Evolutionary conservation across 2,329 filamentous ascomycete species (phyloP), one percentile per base, ranked within the genome.

Genomic region (Talaromyces amestolkiae): DNA sequence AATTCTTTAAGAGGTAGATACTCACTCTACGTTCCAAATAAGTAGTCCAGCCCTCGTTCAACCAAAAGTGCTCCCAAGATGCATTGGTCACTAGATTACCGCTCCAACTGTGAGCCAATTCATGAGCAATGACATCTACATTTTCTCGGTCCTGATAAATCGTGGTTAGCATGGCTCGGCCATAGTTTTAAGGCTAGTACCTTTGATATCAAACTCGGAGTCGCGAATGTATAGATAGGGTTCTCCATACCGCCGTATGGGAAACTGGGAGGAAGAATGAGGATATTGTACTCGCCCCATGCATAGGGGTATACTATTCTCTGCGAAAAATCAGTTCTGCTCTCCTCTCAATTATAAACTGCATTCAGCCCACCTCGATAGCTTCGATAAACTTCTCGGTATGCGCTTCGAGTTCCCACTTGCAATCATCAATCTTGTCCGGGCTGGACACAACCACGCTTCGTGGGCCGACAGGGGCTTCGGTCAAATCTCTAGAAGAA

Each of bases 241-340:
- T 97, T 97, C 77, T 96, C 93, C 85, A 80, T 80, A 78, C 90
- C 91, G 72, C 92, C 92, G 72, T 95, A 96, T 0, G 92, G 92
- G 76, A 96, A 98, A 70, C 91, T 94, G 0, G 92, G 91, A 3
- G 94, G 94, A 37, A 98, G 82, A 3, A 97, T 90, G 24, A 98
- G 82, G 10, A 97, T 91, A 70, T 98, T 98, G 83, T 98, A 98
- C 70, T 93, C 89, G 17, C 92, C 93, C 95, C 95, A 99, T 66
- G 87, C 87, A 77, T 99, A 98, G 0, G 92, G 91, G 71, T 92
- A 96, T 56, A 97, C 87, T 51, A 88, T 84, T 72, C 84, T 84
- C 77, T 81, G 63, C 37, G 3, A 22, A 17, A 45, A 1, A 3
- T 58, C 56, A 58, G 56, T 11, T 5, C n/a, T 10, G 22, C 27